Percentiles rank a stretch among this genome's conserved stretches.
Evolutionary conservation across 306 rosid species (phyloP).

Genomic region (Mimosa pudica): DNA sequence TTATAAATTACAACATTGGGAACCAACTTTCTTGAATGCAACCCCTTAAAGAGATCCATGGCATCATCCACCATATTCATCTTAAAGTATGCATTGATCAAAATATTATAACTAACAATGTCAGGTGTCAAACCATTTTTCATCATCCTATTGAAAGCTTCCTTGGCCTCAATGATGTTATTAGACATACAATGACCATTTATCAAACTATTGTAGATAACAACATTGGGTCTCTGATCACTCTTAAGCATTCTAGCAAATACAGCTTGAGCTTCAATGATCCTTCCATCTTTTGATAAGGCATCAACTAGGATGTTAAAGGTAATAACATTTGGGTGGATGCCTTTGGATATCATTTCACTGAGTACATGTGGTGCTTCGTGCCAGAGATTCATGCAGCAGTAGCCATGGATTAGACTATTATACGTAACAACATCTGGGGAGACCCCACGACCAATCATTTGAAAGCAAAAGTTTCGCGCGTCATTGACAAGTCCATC

Average conservation of each 20-base stretch:
- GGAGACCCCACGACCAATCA: neutral
- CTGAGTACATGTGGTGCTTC: neutral
- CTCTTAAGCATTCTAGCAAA: neutral
- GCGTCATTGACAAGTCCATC: neutral
- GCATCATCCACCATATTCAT: too few species aligned
- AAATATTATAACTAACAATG: too few species aligned
- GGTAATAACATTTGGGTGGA: neutral
- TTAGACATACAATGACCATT: neutral
- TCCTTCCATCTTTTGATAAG: neutral
- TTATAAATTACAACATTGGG: too few species aligned
- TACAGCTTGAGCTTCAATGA: neutral
- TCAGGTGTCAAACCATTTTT: neutral
- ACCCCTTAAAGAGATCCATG: too few species aligned
- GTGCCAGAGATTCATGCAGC: neutral
- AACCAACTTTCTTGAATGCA: too few species aligned
- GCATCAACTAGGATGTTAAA: neutral
- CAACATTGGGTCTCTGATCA: neutral
- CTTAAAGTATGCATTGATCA: too few species aligned
- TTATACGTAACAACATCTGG: neutral
- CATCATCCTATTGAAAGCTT: neutral
- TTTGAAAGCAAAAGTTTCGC: neutral
- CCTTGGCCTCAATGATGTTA: neutral
- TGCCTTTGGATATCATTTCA: neutral
- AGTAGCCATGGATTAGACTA: neutral
- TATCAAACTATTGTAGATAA: neutral